phyloP scores from a whole-genome alignment of 371 early-diverging fungal genomes.

The Actinomortierella ambigua region DNA sequence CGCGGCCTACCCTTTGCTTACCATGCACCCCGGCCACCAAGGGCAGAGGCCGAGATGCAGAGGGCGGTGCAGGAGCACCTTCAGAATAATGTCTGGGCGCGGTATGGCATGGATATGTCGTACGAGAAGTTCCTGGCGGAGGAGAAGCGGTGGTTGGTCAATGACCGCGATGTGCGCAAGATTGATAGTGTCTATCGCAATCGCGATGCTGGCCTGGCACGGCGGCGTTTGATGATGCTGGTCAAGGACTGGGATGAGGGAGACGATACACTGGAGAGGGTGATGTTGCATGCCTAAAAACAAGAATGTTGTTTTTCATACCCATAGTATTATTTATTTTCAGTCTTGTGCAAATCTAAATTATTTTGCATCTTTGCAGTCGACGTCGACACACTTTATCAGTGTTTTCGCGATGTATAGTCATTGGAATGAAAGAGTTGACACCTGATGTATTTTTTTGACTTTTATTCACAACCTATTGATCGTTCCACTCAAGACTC shows the following conservation, averaged over 20 bases:
- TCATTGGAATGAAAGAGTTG: too few species aligned
- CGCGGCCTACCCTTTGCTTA: neutral
- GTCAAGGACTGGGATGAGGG: slow-evolving; percentile 8
- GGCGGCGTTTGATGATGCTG: neutral
- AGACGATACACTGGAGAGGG: slow-evolving; percentile 8
- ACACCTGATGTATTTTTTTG: too few species aligned
- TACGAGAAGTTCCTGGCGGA: neutral
- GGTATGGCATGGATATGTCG: neutral
- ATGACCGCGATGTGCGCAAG: slow-evolving; percentile 9
- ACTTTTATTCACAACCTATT: too few species aligned
- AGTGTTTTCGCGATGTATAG: too few species aligned
- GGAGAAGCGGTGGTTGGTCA: slow-evolving; percentile 6
- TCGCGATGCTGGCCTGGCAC: slow-evolving; percentile 2
- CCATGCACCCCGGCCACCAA: neutral
- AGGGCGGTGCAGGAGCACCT: slow-evolving; percentile 1
- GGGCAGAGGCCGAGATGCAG: neutral
- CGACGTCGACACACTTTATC: too few species aligned
- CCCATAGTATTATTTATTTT: too few species aligned
- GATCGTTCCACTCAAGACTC: too few species aligned
- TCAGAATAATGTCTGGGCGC: slow-evolving; percentile 3
- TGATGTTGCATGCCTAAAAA: too few species aligned
- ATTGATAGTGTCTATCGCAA: slow-evolving; percentile 10
- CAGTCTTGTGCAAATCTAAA: too few species aligned
- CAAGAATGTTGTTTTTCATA: too few species aligned
- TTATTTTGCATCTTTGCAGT: too few species aligned